These are phyloP conservation scores for Mycena indigotica DNA, from an alignment of 768 basidiomycete genomes.

Conservation along the genomic window DNA sequence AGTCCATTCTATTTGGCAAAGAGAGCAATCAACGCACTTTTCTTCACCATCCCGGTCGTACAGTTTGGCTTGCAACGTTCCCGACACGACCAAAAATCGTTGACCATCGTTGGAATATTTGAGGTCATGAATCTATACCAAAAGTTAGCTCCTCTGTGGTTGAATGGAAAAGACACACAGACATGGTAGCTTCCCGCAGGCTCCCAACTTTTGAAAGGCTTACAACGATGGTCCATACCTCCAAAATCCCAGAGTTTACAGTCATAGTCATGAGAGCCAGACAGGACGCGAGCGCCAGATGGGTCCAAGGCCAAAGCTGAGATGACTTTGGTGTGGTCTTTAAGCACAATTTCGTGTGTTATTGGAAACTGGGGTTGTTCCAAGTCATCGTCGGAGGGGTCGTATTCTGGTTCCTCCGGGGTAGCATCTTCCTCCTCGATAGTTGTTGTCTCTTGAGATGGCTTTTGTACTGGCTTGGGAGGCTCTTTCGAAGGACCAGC, in stretches of 20 bases:
- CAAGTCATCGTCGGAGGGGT: constrained; percentile 52
- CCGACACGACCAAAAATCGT: constrained; percentile 84
- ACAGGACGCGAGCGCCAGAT: constrained; percentile 87
- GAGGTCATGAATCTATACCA: constrained; percentile 80
- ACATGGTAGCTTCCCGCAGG: constrained; percentile 93
- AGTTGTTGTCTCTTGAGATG: constrained; percentile 30
- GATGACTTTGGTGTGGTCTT: constrained; percentile 95
- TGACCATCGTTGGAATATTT: constrained; percentile 89
- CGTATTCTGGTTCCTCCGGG: constrained; percentile 56
- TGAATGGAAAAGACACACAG: constrained; percentile 7
- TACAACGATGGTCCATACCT: constrained; percentile 88
- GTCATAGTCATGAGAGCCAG: constrained; percentile 97
- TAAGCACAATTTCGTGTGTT: constrained; percentile 88
- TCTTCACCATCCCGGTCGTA: constrained; percentile 94
- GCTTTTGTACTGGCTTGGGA: constrained; percentile 24
- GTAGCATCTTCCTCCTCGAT: constrained; percentile 29
- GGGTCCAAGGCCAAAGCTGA: constrained; percentile 92
- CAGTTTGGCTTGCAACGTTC: constrained; percentile 83
- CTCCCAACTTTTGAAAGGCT: constrained; percentile 97
- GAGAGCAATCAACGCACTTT: constrained; percentile 58
- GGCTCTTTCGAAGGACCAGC: constrained; percentile 19
- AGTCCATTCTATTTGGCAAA: constrained; percentile 40
- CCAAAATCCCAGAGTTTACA: constrained; percentile 99
- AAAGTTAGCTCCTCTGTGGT: not conserved
- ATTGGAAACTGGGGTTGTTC: constrained; percentile 74